Evolutionary conservation across 2,329 filamentous ascomycete genomes (phyloP).

Genomic region (Colletotrichum gigasporum): DNA sequence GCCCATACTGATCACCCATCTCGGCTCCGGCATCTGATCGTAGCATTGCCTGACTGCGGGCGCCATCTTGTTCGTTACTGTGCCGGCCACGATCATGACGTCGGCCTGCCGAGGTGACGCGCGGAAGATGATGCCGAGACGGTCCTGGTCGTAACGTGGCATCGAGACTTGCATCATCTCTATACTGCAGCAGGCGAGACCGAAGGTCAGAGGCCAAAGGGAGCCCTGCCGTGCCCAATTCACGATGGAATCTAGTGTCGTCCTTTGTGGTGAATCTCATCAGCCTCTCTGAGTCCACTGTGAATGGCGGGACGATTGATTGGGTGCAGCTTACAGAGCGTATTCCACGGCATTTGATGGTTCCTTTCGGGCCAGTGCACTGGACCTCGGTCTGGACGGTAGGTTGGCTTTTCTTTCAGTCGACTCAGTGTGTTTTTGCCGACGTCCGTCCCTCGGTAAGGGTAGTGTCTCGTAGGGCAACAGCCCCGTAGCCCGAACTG

Average conservation of each 20-base stretch:
- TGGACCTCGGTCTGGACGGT: not conserved
- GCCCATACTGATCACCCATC: conserved; percentile 74
- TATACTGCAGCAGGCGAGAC: conserved; percentile 69
- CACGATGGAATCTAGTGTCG: conserved; percentile 61
- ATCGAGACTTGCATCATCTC: conserved; percentile 74
- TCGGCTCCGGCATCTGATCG: conserved; percentile 74
- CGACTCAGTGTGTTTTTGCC: not conserved
- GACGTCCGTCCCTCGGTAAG: not conserved
- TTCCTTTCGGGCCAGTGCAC: not conserved
- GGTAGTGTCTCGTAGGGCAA: not conserved
- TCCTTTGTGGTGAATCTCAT: conserved; percentile 43
- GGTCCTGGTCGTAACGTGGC: conserved; percentile 71
- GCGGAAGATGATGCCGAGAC: conserved; percentile 73
- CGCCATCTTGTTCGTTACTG: conserved; percentile 75
- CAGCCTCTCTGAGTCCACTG: not conserved
- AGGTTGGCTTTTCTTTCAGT: not conserved
- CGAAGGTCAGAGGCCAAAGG: conserved; percentile 69
- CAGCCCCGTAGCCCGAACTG: not conserved
- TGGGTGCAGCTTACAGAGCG: conserved; percentile 26
- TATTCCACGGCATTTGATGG: conserved; percentile 30
- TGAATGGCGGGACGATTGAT: not conserved
- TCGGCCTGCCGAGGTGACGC: conserved; percentile 72
- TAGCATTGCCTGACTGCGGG: conserved; percentile 71
- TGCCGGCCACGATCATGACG: conserved; percentile 74
- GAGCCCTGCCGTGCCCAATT: conserved; percentile 69